phyloP scores from a whole-genome alignment of 1,284 basidiomycete genomes.

The Athelia sp. region DNA sequence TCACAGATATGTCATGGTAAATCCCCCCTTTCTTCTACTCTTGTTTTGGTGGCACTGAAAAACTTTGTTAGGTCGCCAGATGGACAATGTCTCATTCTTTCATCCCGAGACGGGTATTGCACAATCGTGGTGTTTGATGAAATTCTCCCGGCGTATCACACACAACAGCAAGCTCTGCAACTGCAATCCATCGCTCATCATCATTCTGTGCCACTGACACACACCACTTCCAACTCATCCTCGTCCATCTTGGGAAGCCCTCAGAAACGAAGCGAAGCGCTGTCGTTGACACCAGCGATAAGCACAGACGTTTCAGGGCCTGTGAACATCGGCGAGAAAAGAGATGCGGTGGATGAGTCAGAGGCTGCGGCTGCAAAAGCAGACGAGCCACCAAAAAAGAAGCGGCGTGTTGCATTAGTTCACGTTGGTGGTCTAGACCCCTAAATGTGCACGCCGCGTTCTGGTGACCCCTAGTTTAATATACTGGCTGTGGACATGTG shows the following conservation, averaged over 20 bases:
- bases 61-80: slow-evolving; percentile 78
- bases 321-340: slow-evolving; percentile 21
- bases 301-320: slow-evolving; percentile 34
- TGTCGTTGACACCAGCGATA: slow-evolving; percentile 46
- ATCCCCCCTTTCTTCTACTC: slow-evolving; percentile 27
- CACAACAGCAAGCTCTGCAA: slow-evolving; percentile 84
- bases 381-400: slow-evolving; percentile 77
- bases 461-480: slow-evolving; percentile 1
- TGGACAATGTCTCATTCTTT: slow-evolving; percentile 88
- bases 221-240: slow-evolving; percentile 24
- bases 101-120: slow-evolving; percentile 96
- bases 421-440: slow-evolving; percentile 57
- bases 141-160: slow-evolving; percentile 80
- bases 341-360: slow-evolving; percentile 14
- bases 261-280: slow-evolving; percentile 44
- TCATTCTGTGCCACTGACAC: slow-evolving; percentile 61
- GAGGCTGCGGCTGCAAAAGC: slow-evolving; percentile 11
- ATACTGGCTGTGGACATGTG: background rate
- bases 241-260: slow-evolving; percentile 34
- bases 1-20: slow-evolving; percentile 95
- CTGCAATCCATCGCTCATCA: slow-evolving; percentile 83
- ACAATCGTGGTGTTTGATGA: slow-evolving; percentile 91
- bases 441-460: slow-evolving; percentile 15
- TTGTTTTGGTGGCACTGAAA: slow-evolving; percentile 2
- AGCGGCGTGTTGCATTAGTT: slow-evolving; percentile 79